phyloP scores from a whole-genome alignment of 176 grass and related monocot species.

The Zizania latifolia region DNA sequence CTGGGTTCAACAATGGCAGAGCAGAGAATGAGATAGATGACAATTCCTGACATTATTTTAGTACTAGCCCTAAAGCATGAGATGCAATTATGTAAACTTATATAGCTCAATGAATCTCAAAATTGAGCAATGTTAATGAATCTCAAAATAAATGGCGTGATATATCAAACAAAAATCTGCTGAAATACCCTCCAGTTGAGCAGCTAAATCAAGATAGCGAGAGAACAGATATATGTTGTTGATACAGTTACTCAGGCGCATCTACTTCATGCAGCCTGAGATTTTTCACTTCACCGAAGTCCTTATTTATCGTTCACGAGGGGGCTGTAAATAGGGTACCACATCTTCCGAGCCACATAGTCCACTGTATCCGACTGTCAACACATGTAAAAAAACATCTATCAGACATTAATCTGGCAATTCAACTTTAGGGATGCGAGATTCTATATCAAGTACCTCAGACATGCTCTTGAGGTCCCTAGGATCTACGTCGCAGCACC shows the following conservation, averaged over 20 bases:
- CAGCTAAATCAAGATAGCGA: conserved; percentile 13
- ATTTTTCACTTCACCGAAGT: too few relatives aligned
- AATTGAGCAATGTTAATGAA: conserved; percentile 1
- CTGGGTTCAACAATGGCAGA: neutral
- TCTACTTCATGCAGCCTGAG: too few relatives aligned
- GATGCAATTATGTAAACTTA: neutral
- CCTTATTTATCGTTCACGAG: too few relatives aligned
- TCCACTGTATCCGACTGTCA: conserved; percentile 67
- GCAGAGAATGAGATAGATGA: neutral
- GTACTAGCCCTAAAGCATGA: neutral
- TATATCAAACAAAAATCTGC: conserved; percentile 6
- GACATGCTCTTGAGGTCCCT: conserved; percentile 69
- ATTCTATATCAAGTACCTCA: conserved; percentile 52
- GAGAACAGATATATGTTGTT: neutral
- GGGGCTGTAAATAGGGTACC: too few relatives aligned
- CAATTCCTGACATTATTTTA: too few relatives aligned
- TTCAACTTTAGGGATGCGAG: neutral
- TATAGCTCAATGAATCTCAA: conserved; percentile 5
- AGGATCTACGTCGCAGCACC: conserved; percentile 43
- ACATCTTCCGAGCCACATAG: conserved; percentile 84
- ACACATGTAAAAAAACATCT: conserved; percentile 13
- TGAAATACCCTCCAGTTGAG: neutral
- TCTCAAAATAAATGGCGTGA: conserved; percentile 20
- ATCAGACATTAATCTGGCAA: neutral
- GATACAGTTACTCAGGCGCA: too few relatives aligned